phyloP scores from a whole-genome alignment of 2,329 filamentous ascomycete genomes.

The Epichloe gansuensis region DNA sequence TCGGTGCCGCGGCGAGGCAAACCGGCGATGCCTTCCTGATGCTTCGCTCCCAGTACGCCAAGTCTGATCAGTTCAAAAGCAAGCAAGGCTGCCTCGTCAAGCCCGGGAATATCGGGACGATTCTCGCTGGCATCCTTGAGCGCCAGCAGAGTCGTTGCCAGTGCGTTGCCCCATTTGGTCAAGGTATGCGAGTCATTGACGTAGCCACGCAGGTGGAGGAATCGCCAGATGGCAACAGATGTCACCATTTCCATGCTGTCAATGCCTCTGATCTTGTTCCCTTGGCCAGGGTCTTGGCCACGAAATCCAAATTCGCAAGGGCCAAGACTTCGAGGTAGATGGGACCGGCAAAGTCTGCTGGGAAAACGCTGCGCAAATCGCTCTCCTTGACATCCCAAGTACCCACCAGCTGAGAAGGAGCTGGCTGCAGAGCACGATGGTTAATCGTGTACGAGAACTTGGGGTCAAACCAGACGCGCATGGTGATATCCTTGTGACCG shows the following conservation, averaged over 20 bases:
- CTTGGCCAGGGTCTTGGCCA: constrained; percentile 52
- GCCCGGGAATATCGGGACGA: constrained; percentile 29
- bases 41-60: constrained; percentile 61
- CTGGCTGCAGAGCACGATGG: constrained; percentile 37
- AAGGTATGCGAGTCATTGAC: constrained; percentile 67
- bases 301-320: constrained; percentile 58
- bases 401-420: constrained; percentile 32
- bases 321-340: constrained; percentile 51
- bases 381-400: constrained; percentile 65
- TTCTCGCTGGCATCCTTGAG: constrained; percentile 42
- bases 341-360: constrained; percentile 27
- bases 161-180: constrained; percentile 71
- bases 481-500: constrained; percentile 62
- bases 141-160: constrained; percentile 55
- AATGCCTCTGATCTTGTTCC: constrained; percentile 47
- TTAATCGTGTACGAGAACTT: constrained; percentile 57
- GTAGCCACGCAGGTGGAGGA: constrained; percentile 81
- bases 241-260: constrained; percentile 53
- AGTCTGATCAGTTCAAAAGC: constrained; percentile 78
- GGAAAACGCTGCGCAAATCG: constrained; percentile 36
- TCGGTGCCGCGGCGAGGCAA: constrained; percentile 46
- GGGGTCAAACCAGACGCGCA: constrained; percentile 76
- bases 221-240: constrained; percentile 72
- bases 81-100: constrained; percentile 70
- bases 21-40: constrained; percentile 43